Evolutionary conservation across 2,329 filamentous ascomycete genomes (phyloP), one percentile per base, ranked within the genome.

Genomic region (Chaetomium strumarium): DNA sequence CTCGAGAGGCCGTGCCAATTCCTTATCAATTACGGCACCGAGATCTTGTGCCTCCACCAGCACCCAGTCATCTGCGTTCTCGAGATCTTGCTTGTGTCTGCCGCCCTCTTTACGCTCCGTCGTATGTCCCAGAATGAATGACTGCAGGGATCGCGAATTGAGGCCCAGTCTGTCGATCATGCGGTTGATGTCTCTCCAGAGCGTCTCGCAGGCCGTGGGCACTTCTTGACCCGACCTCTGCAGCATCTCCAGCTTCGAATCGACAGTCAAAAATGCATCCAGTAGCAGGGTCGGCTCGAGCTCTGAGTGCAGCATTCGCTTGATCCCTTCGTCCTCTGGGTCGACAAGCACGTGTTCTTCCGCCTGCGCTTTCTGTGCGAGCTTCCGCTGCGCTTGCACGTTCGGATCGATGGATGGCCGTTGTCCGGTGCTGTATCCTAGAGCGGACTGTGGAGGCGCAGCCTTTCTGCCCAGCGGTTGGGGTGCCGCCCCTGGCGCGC

Each of bases 111-210:
- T 74, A 46, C 73, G 68, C 39, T 75, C 69, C 46, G 82, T 73
- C 11, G 75, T 75, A 60, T 95, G 87, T 8, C 85, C 88, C 51
- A 80, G 76, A 40, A 91, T 75, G 58, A 85, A 86, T 11, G 74
- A 74, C 44, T 76, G 75, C 36, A 92, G 80, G 6, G 88, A 83
- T 14, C 80, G 75, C 11, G 75, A 83, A 65, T 97, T 97, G 46
- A 96, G 78, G 10, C 92, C 92, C 38, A 97, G 73, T 0, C 88
- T 92, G 62, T 96, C 90, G 40, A 99, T 84, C 93, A 97, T 99
- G 12, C 88, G 88, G 67, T 93, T 92, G 66, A 92, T 88, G 62
- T 92, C 88, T 41, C 86, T 80, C 66, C 88, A 93, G 1, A 86
- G 74, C 16, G 81, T 78, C 63, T 86, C 83, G 19, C 83, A 81